Evolutionary conservation across 768 basidiomycete species (phyloP), one percentile per base, ranked within the genome.

Genomic region (Naganishia onofrii): DNA sequence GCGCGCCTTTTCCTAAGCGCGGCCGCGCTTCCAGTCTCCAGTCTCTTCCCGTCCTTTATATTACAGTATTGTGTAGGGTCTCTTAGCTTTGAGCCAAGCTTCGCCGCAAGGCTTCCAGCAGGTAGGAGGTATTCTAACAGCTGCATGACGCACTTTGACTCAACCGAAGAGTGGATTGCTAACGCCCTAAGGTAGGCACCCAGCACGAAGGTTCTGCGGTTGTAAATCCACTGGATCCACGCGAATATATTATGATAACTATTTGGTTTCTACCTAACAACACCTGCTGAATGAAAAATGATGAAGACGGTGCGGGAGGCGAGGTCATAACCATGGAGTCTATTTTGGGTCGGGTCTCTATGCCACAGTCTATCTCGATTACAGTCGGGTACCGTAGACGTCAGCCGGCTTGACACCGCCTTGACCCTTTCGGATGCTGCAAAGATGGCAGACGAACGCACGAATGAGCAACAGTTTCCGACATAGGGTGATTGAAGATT

Each of bases 391-490:
- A 28, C 88, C 87, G 78, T 94, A 93, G 38, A 92, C 92, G 76
- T 92, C 90, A 76, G 89, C 84, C 68, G 90, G 85, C 4, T 84
- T 79, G 69, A 92, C 89, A 58, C 92, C 90, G 55, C 86, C 87
- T 76, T 91, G 90, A 8, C 92, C 91, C 80, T 89, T 91, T 79
- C 88, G 87, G 75, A 88, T 86, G 83, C 68, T 69, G 54, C 29
- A 72, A 72, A 58, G 34, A 31, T 32, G 9, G 12, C 4, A 12
- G 34, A 36, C 12, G 12, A 54, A 26, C 21, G n/a, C 2, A 38
- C 9, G 29, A n/a, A 21, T 44, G 36, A 67, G 51, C 51, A 36
- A 23, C n/a, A 42, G 23, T 13, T 21, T 12, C 19, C 56, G 56
- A 42, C 66, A 13, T 13, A 32, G 51, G 21, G 34, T 34, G 26